phyloP scores from a whole-genome alignment of 345 rosid genomes.

The Chamaenerion angustifolium region DNA sequence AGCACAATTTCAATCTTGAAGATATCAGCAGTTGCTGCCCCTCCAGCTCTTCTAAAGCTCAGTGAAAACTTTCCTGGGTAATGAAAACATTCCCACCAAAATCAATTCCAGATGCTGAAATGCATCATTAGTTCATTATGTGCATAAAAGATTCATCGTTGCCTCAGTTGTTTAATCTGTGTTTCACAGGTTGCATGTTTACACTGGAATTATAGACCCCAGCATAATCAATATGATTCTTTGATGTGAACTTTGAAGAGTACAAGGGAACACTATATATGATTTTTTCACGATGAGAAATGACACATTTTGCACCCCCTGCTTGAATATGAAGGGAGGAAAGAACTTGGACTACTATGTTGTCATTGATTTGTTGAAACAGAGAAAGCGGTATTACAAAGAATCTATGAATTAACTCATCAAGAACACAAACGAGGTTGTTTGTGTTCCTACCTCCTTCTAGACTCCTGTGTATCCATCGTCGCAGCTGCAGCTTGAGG shows the following conservation, averaged over 20 bases:
- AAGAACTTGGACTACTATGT: no score
- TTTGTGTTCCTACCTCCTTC: no score
- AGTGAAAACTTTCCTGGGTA: slow-evolving; percentile 93
- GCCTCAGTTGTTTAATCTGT: slow-evolving; percentile 2
- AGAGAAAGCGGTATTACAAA: not conserved
- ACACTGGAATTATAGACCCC: slow-evolving; percentile 66
- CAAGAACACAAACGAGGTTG: not conserved
- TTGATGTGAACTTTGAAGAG: no score
- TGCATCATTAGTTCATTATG: not conserved
- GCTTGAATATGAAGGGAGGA: no score
- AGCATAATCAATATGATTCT: no score
- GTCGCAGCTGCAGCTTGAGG: slow-evolving; percentile 37
- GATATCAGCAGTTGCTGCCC: slow-evolving; percentile 89
- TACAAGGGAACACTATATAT: no score
- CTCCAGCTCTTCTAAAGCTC: slow-evolving; percentile 89
- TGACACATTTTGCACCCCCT: no score
- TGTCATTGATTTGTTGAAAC: no score
- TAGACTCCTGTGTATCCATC: slow-evolving; percentile 34
- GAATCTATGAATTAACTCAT: not conserved
- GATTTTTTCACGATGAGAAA: no score
- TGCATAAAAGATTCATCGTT: not conserved
- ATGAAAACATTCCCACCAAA: not conserved
- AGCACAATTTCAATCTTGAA: slow-evolving; percentile 11
- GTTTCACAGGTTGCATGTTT: slow-evolving; percentile 71
- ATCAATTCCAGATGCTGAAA: not conserved